Evolutionary conservation across 352 stramenopile genomes (phyloP), one percentile per base, ranked within the genome.

Genomic region (Phytophthora syringae): DNA sequence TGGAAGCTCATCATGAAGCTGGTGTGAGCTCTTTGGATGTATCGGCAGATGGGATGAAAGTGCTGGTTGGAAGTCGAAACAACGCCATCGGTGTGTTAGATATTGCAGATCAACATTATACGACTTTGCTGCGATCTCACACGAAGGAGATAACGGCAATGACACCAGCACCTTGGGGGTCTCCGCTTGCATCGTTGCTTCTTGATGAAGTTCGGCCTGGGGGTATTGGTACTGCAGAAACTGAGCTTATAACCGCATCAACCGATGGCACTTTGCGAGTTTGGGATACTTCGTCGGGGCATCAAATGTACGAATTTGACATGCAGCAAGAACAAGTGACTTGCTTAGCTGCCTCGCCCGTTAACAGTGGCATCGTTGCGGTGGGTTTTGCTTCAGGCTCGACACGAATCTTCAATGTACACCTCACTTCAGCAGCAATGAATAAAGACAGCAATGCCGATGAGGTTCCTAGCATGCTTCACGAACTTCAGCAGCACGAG

Each of bases 401-500:
- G 30, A 79, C 92, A n/a, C 84, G 93, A 1, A 84, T 97, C 22
- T 97, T 98, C 42, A 77, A 93, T 34, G 74, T 97, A 2, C 70
- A 72, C 20, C 62, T 47, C 7, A 42, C 56, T 15, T 20, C 30
- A 11, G 13, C 25, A 0, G n/a, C 28, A 39, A 18, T 45, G 10
- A 22, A 18, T 13, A 37, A 18, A 30, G 28, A 10, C 21, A 24
- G 34, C 32, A 42, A 49, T 51, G 36, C 60, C 18, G 47, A 42
- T 39, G 32, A 52, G 5, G 25, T 64, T 15, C 65, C 68, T 16
- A 65, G 62, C 10, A 76, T 94, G 10, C 11, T 95, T 7, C 67
- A 80, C n/a, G 88, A 95, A 60, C 90, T 93, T 59, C 77, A 90
- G 53, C 92, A 98, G 69, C 93, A 98, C 57, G 72, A 84, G 40